Evolutionary conservation across 371 early-diverging fungal genomes (phyloP), one percentile per base, ranked within the genome.

Genomic region (Lichtheimia hyalospora): DNA sequence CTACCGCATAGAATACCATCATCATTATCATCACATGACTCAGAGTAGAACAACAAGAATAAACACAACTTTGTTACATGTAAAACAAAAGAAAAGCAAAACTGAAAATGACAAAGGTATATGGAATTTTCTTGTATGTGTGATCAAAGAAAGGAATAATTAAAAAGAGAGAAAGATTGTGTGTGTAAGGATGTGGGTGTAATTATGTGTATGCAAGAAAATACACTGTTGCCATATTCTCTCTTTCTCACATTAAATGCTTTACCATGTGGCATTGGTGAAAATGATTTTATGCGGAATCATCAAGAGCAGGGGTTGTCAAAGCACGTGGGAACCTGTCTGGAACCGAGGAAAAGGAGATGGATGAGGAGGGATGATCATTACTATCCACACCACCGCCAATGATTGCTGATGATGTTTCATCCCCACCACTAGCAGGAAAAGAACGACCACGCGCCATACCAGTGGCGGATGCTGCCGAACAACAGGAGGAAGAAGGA

Each of bases 281-380:
- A 34, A 34, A 34, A 34, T 0, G 34, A 34, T 34, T 34, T 34
- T 34, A 34, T 46, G 46, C 21, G 46, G 46, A 46, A 18, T 46
- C 23, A 41, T 51, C 53, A 14, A 60, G 20, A 16, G 52, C 27
- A 18, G 52, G 53, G n/a, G 60, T 52, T 20, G 60, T 60, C 27
- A 60, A 43, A 7, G 44, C 43, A 16, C 52, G 52, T 25, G 60
- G 60, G 10, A 60, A 52, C n/a, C 44, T 41, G 41, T 41, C 56
- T 25, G 46, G 46, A 46, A 34, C 34, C 14, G 52, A 52, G 23
- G 21, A 25, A 27, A 28, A 27, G 25, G 27, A 52, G 18, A 16
- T 15, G 0, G 52, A 25, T 25, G 52, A 52, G 13, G 52, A 52
- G 25, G 48, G 34, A 34, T 34, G 34, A 34, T 34, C 34, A 34